Evolutionary conservation across 2,329 filamentous ascomycete genomes (phyloP), one percentile per base, ranked within the genome.

Genomic region (Magnaporthiopsis poae): DNA sequence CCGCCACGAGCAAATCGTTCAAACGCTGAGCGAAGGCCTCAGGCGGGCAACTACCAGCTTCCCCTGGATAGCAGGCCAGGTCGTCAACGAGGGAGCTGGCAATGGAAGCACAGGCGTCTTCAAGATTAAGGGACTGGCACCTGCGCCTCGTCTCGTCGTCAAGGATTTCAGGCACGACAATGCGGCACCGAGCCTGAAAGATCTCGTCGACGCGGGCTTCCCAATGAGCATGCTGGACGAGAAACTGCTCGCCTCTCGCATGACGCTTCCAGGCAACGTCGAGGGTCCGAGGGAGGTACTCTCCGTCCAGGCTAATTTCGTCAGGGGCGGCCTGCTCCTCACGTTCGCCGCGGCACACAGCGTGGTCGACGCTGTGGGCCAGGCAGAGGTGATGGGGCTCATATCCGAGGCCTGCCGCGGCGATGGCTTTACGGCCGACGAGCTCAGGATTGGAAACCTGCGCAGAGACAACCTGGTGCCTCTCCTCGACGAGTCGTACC

Each of bases 171-270:
- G 76, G 15, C 29, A 74, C 61, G 74, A 80, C 52, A 33, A 72
- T 1, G 70, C 71, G 2, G 70, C 75, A 3, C 76, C 79, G 0
- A 77, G 75, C 0, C 77, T 82, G 73, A 71, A 77, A 2, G 70
- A 69, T 0, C 70, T 84, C 25, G 70, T 73, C 52, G 64, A 71
- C 11, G 75, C 77, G 0, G 69, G 73, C 0, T 84, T 80, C 39
- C 82, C 83, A 0, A 77, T 82, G 66, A 70, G 70, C 36, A 80
- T 85, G 78, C 74, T 86, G 5, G 78, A 82, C 62, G 82, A 82
- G 69, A 70, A 71, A 25, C 56, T 77, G 8, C 69, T 84, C 66
- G 77, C 78, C 1, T 78, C 81, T 0, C 73, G 74, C 25, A 77
- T 73, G 8, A 82, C 80, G 0, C 67, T 83, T 52, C 63, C 31